These are phyloP conservation scores for Fusarium euwallaceae DNA, from an alignment of 2,329 filamentous ascomycete species.

Conservation along the genomic window DNA sequence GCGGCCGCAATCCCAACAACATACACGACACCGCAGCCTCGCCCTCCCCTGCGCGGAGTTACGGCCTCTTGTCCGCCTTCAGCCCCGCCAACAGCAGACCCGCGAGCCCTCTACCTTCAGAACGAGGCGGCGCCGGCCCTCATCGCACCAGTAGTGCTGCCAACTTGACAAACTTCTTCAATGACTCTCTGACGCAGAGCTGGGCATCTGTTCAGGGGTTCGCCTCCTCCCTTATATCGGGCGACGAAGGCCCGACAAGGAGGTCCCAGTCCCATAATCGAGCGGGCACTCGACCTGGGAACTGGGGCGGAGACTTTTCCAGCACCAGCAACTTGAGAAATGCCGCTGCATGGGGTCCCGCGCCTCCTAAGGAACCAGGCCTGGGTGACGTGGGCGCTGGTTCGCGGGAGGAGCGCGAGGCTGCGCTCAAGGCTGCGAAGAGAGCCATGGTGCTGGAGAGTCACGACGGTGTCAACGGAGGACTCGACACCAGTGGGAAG, in stretches of 20 bases:
- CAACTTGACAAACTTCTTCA: constrained; percentile 58
- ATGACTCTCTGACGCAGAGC: constrained; percentile 65
- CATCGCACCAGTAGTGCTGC: constrained; percentile 53
- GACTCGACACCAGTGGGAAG: constrained; percentile 66
- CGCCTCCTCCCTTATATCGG: constrained; percentile 59
- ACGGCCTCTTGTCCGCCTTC: constrained; percentile 49
- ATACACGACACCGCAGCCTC: constrained; percentile 28
- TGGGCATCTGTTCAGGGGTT: constrained; percentile 70
- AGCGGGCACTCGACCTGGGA: constrained; percentile 38
- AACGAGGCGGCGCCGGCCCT: constrained; percentile 50
- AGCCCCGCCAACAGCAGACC: constrained; percentile 58
- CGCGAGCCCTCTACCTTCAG: constrained; percentile 63
- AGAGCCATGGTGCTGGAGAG: constrained; percentile 72
- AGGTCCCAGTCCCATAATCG: constrained; percentile 43
- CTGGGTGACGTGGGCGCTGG: constrained; percentile 67
- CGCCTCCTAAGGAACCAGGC: constrained; percentile 54
- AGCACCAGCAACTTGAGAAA: constrained; percentile 31
- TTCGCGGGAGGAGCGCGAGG: constrained; percentile 65
- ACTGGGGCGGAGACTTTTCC: constrained; percentile 36
- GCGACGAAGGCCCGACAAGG: constrained; percentile 39
- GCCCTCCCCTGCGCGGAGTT: constrained; percentile 52
- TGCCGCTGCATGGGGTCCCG: constrained; percentile 62
- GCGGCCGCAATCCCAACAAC: constrained; percentile 37
- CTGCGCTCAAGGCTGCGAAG: constrained; percentile 67
- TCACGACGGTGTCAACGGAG: constrained; percentile 70